A percentile compares a stretch with the other conserved stretches of the same genome.
Evolutionary conservation across 2,329 filamentous ascomycete genomes (phyloP).

Genomic region (Claviceps pazoutovae): DNA sequence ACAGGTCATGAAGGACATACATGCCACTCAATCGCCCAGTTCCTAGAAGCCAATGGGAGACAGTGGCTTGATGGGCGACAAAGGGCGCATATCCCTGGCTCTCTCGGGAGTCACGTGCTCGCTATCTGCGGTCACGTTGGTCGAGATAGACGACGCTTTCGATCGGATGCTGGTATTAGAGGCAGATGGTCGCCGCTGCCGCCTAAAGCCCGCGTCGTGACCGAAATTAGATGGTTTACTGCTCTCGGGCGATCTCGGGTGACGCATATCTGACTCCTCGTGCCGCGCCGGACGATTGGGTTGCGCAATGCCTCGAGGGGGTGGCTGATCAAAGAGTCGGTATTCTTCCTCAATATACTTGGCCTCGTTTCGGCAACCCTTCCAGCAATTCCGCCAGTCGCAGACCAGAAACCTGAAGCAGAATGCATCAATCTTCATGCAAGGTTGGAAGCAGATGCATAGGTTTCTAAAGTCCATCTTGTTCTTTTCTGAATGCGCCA

Average conservation of each 20-base stretch:
- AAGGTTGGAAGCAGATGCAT: slow-evolving; percentile 93
- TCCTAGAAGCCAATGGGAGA: slow-evolving; percentile 45
- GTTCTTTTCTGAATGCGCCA: slow-evolving; percentile 88
- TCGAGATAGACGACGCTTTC: slow-evolving; percentile 28
- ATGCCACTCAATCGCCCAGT: not conserved
- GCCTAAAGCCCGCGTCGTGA: slow-evolving; percentile 28
- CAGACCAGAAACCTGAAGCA: slow-evolving; percentile 92
- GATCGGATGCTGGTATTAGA: slow-evolving; percentile 31
- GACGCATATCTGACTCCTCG: slow-evolving; percentile 7
- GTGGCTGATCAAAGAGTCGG: slow-evolving; percentile 41
- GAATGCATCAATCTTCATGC: slow-evolving; percentile 89
- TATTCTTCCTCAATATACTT: slow-evolving; percentile 62
- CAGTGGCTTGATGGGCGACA: slow-evolving; percentile 53
- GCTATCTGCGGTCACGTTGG: slow-evolving; percentile 31
- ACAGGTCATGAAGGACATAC: not conserved
- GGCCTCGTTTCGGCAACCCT: slow-evolving; percentile 84
- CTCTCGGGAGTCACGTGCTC: slow-evolving; percentile 19
- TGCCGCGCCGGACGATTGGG: slow-evolving; percentile 16
- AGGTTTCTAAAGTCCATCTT: slow-evolving; percentile 96
- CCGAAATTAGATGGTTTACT: slow-evolving; percentile 34
- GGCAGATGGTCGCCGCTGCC: slow-evolving; percentile 23
- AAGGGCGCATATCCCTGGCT: slow-evolving; percentile 32
- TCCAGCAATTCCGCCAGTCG: slow-evolving; percentile 95
- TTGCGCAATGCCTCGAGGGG: slow-evolving; percentile 34
- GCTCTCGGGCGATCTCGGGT: slow-evolving; percentile 49